Evolutionary conservation across 177 flowering plant genomes (phyloP), one percentile per base, ranked within the genome.

Genomic region (Vitis hybrid): DNA sequence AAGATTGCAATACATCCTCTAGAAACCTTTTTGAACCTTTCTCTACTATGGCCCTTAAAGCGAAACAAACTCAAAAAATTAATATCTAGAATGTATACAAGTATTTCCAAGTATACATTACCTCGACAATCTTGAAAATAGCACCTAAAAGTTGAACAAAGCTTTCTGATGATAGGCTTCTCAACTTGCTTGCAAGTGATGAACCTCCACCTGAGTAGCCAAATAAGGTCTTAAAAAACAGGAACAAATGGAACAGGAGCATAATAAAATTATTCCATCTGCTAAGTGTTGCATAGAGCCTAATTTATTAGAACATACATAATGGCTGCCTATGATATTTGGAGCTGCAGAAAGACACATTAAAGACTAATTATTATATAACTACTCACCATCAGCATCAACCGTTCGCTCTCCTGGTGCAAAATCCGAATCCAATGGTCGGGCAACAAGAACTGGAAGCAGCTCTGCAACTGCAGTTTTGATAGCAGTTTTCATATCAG

Each of bases 401-500:
- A 60, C 73, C 3, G 80, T 59, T 55, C 91, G 80, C 69, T 92
- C 97, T 65, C 87, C 93, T 57, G 87, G 72, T 10, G 76, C 50
- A 60, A 86, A 83, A 80, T 88, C 97, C 65, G 92, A 83, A 51
- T 91, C 97, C 55, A 74, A 13, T 19, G 85, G 72, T 64, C 86
- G 85, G 11, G 82, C 76, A 73, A 85, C 82, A 76, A 94, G 88
- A 75, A 88, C 75, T 6, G 92, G 97, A 72, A 92, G 98, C 74
- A 93, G 78, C 84, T 92, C 94, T 60, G 95, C 93, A 74, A 94
- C 99, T 14, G 92, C 85, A 66, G 76, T 84, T 80, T 96, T 96
- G 55, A 96, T 91, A 57, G 98, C 90, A 60, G 87, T 75, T 89
- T 92, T 96, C 97, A 96, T 94, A 79, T 92, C 90, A 70, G 89